A percentile compares a stretch with the other conserved stretches of the same genome.
phyloP scores from a whole-genome alignment of 352 stramenopile species.

The Pythium brassicae region DNA sequence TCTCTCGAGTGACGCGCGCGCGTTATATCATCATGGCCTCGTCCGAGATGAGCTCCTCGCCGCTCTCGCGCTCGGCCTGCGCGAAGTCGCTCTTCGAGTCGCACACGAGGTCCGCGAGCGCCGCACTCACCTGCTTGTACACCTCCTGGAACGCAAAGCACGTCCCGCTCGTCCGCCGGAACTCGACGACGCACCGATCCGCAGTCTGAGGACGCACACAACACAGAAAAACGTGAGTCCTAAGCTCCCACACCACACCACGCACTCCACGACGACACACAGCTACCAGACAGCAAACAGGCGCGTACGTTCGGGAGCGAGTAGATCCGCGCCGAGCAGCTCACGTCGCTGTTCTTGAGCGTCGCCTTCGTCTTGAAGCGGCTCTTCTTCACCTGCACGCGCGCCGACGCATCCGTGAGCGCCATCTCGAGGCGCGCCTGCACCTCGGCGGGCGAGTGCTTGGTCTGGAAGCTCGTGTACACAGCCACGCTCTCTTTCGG shows the following conservation, averaged over 20 bases:
- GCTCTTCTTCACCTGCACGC: constrained; percentile 49
- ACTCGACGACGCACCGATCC: constrained; percentile 62
- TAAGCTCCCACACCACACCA: too few relatives aligned
- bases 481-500: constrained; percentile 52
- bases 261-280: too few relatives aligned
- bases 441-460: constrained; percentile 35
- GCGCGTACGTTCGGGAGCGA: constrained; percentile 64
- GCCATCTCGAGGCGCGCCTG: constrained; percentile 52
- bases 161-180: constrained; percentile 61
- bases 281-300: too few relatives aligned
- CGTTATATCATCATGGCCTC: constrained; percentile 80
- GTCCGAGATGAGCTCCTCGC: constrained; percentile 74
- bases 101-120: constrained; percentile 53
- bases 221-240: not conserved
- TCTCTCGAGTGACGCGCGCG: not conserved
- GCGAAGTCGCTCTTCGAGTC: constrained; percentile 28
- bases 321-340: constrained; percentile 60
- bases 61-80: constrained; percentile 23
- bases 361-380: constrained; percentile 75
- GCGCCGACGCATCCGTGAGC: constrained; percentile 40
- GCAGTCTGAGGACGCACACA: constrained; percentile 21
- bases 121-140: constrained; percentile 60
- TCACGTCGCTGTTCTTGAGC: constrained; percentile 52
- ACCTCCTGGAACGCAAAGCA: constrained; percentile 72
- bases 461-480: constrained; percentile 77